These are phyloP conservation scores for Boletellus ananas DNA, from an alignment of 768 basidiomycete species.

Conservation along the genomic window DNA sequence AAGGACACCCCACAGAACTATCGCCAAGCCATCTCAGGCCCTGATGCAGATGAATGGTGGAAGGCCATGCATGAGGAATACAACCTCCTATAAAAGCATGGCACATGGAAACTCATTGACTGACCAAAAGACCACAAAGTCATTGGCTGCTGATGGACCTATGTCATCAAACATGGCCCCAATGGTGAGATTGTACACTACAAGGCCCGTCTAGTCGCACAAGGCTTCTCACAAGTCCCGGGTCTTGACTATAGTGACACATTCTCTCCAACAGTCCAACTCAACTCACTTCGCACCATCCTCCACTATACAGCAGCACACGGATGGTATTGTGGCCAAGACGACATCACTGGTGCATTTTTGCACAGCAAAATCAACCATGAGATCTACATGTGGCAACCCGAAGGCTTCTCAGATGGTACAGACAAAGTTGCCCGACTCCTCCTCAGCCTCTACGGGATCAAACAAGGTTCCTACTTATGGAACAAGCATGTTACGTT, in stretches of 20 bases:
- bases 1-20: neutral
- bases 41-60: neutral
- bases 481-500: too few relatives aligned
- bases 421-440: slow-evolving; percentile 25
- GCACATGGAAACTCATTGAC: slow-evolving; percentile 9
- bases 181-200: neutral
- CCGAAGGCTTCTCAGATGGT: slow-evolving; percentile 30
- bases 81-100: neutral
- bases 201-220: slow-evolving; percentile 42
- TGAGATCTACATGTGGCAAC: slow-evolving; percentile 39
- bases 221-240: slow-evolving; percentile 37
- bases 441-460: slow-evolving; percentile 34
- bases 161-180: neutral
- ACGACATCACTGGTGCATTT: slow-evolving; percentile 7
- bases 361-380: slow-evolving; percentile 19
- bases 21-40: neutral
- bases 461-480: slow-evolving; percentile 33
- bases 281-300: slow-evolving; percentile 22
- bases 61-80: slow-evolving; percentile 10
- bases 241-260: slow-evolving; percentile 37
- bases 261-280: slow-evolving; percentile 23
- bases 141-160: too few relatives aligned
- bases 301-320: slow-evolving; percentile 14
- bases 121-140: neutral
- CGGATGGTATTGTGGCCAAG: slow-evolving; percentile 6